A percentile compares a stretch with the other conserved stretches of the same genome.
Conservation (phyloP, 768 basidiomycete genomes). For the Trametes punicea region DNA sequence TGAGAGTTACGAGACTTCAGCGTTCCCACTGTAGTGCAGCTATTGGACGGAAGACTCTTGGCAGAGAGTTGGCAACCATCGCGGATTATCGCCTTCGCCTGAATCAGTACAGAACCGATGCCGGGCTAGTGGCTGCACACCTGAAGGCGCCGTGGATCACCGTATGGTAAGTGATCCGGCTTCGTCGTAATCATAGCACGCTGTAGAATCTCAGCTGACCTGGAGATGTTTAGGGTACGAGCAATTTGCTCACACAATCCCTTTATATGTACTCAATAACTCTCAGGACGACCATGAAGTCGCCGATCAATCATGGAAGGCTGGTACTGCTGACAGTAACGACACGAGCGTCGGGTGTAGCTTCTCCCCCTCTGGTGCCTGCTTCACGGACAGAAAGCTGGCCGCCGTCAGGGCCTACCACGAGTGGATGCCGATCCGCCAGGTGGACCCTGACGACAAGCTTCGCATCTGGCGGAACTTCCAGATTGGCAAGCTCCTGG, state of each 20-base stretch:
- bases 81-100: slow-evolving; percentile 52
- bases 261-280: not conserved
- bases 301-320: slow-evolving; percentile 56
- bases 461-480: slow-evolving; percentile 63
- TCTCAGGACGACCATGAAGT: slow-evolving; percentile 53
- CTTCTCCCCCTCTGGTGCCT: slow-evolving; percentile 51
- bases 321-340: slow-evolving; percentile 52
- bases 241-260: too few relatives aligned
- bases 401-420: slow-evolving; percentile 58
- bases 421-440: slow-evolving; percentile 62
- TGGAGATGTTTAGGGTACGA: too few relatives aligned
- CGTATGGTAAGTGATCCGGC: slow-evolving; percentile 39
- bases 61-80: slow-evolving; percentile 54
- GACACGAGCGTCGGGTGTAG: slow-evolving; percentile 48
- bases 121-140: slow-evolving; percentile 46
- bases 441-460: slow-evolving; percentile 51
- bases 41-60: slow-evolving; percentile 49
- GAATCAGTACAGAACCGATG: slow-evolving; percentile 51
- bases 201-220: too few relatives aligned
- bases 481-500: slow-evolving; percentile 57
- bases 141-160: slow-evolving; percentile 52
- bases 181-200: too few relatives aligned
- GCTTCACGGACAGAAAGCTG: slow-evolving; percentile 57
- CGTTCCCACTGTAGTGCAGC: slow-evolving; percentile 32
- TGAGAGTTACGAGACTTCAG: not conserved